A percentile compares a stretch with the other conserved stretches of the same genome.
Evolutionary conservation across 768 basidiomycete species (phyloP).

Genomic region (Suillus cothurnatus): DNA sequence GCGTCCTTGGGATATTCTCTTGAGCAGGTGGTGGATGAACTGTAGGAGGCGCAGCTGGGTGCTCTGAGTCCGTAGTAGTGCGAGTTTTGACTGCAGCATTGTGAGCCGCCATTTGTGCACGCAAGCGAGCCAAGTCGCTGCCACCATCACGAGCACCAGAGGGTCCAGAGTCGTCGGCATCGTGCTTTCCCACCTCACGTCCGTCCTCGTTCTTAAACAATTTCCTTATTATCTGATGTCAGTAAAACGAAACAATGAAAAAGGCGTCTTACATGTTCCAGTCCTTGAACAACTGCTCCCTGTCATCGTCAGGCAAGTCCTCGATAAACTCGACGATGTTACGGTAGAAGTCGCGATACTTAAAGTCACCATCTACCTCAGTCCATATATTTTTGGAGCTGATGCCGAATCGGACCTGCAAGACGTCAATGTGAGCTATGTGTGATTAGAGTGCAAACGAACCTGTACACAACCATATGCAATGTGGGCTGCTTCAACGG

Average conservation of each 20-base stretch:
- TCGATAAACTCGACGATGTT: neutral
- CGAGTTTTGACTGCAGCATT: too few relatives aligned
- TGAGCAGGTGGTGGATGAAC: too few relatives aligned
- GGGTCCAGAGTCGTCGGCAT: too few relatives aligned
- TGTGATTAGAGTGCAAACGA: neutral
- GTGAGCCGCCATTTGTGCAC: too few relatives aligned
- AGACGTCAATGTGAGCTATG: too few relatives aligned
- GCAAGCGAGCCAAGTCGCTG: too few relatives aligned
- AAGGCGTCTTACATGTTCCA: neutral
- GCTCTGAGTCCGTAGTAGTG: too few relatives aligned
- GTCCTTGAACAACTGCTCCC: neutral
- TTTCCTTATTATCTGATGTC: neutral
- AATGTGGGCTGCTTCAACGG: constrained; percentile 12
- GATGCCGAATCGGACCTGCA: neutral
- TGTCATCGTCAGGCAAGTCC: constrained; percentile 1
- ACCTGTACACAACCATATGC: constrained; percentile 15
- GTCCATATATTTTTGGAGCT: neutral
- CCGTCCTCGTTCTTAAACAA: too few relatives aligned
- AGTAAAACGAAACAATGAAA: neutral
- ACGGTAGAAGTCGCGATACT: constrained; percentile 6
- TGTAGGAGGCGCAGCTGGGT: too few relatives aligned
- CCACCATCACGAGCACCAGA: too few relatives aligned
- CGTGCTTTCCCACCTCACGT: too few relatives aligned
- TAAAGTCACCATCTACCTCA: constrained; percentile 7
- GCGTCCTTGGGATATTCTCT: too few relatives aligned